Percentiles rank a stretch among this genome's conserved stretches.
Conservation (phyloP, 2,329 filamentous ascomycete genomes). For the Apiospora arundinis region DNA sequence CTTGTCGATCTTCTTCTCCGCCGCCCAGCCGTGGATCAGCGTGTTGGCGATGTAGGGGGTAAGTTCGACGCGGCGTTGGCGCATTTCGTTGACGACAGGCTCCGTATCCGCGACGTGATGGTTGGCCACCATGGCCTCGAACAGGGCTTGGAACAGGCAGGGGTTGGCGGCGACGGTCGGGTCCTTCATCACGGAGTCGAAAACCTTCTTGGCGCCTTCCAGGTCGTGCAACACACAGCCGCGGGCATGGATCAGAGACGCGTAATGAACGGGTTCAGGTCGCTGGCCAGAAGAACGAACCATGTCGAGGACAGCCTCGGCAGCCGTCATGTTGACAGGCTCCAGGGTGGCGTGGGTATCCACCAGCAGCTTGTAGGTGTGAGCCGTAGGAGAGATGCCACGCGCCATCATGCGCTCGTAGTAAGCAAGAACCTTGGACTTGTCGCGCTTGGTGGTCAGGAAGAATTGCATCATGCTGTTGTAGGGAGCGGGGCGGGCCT, state of each 20-base stretch:
- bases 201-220: slow-evolving; percentile 79
- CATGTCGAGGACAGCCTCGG: slow-evolving; percentile 80
- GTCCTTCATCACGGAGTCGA: slow-evolving; percentile 79
- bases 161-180: slow-evolving; percentile 73
- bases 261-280: slow-evolving; percentile 93
- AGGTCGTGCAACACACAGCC: slow-evolving; percentile 95
- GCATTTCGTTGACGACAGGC: slow-evolving; percentile 78
- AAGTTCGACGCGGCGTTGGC: slow-evolving; percentile 74
- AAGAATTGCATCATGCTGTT: slow-evolving; percentile 99
- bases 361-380: slow-evolving; percentile 97
- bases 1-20: slow-evolving; percentile 79
- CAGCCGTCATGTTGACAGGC: slow-evolving; percentile 85
- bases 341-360: slow-evolving; percentile 95
- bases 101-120: slow-evolving; percentile 81
- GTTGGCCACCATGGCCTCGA: slow-evolving; percentile 96
- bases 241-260: slow-evolving; percentile 92
- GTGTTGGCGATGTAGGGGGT: slow-evolving; percentile 99
- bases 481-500: slow-evolving; percentile 94
- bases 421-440: slow-evolving; percentile 90
- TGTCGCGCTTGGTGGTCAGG: slow-evolving; percentile 95
- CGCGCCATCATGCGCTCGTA: slow-evolving; percentile 92
- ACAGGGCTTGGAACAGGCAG: slow-evolving; percentile 94
- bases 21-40: slow-evolving; percentile 94
- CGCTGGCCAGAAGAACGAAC: slow-evolving; percentile 77
- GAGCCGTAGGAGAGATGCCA: slow-evolving; percentile 87